Base-by-base conservation (phyloP, 352 stramenopile genomes). In the Phytophthora multivora region DNA sequence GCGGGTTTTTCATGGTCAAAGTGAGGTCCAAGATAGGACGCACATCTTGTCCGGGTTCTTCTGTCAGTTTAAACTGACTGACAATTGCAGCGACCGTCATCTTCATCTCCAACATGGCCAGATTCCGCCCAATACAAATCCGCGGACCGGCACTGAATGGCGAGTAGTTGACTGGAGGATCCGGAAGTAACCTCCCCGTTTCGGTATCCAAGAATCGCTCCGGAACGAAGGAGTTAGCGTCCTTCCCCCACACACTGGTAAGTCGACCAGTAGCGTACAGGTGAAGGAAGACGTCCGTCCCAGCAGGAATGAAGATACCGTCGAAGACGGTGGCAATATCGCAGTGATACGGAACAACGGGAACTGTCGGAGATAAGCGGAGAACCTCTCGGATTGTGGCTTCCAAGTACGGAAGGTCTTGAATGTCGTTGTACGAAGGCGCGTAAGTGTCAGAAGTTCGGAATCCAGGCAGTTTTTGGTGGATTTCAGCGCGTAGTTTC, bases 261-360 rank as follows among this genome's bases (percentile, higher is more conserved):
- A 70, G 51, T 0, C 69, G 73, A 4, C 52, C 77, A 31, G 83
- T 80, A 5, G 46, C 50, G 49, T 83, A 90, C 6, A 56, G 39
- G 28, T 50, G 18, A 9, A 78, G 60, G 12, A 64, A 59, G 15
- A 79, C 54, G 8, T 53, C 46, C 19, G 43, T 55, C 13, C 53
- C 60, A 5, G 39, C 38, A 1, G 54, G 12, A 1, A 91, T 61
- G 25, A 78, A 74, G 8, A 71, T 88, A 19, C 46, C 70, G 49
- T 89, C 77, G 2, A 88, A 28, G 16, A 83, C 54, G 0, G 78
- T 74, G 59, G 83, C 81, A 0, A 39, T 11, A 23, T 33, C 36
- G 8, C 60, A 58, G 18, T 79, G 59, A 33, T 76, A 77, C 35
- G 60, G 61, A 50, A 83, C 78, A 6, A 79, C 47, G 1, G 83